Conservation (phyloP, 2,329 filamentous ascomycete genomes). For the Domatiomyces globalis region DNA sequence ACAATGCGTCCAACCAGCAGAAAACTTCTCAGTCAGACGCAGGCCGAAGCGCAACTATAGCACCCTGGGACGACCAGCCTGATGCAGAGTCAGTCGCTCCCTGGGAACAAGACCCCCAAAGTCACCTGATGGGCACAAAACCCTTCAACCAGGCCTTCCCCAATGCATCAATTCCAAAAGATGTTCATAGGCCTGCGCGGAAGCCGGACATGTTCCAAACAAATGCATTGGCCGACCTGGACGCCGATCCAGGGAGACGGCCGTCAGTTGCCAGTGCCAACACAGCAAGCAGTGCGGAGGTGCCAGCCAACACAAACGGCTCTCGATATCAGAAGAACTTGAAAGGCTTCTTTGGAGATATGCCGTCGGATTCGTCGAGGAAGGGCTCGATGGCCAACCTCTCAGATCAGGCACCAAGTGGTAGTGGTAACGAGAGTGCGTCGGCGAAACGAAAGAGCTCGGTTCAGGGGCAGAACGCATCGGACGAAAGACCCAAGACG, state of each 20-base stretch:
- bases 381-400: constrained; percentile 37
- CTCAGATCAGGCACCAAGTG: constrained; percentile 42
- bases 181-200: constrained; percentile 52
- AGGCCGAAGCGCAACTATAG: constrained; percentile 14
- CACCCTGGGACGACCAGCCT: constrained; percentile 20
- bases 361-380: constrained; percentile 44
- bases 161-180: constrained; percentile 15
- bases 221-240: constrained; percentile 45
- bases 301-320: constrained; percentile 56
- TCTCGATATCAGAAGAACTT: constrained; percentile 64
- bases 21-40: constrained; percentile 11
- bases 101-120: constrained; percentile 19
- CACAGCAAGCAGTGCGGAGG: constrained; percentile 73
- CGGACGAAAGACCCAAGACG: constrained; percentile 29
- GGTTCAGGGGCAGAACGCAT: constrained; percentile 49
- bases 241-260: constrained; percentile 54
- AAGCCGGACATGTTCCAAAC: constrained; percentile 43
- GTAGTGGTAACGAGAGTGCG: constrained; percentile 39
- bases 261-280: constrained; percentile 81
- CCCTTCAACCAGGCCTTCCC: constrained; percentile 15
- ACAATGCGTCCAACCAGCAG: constrained; percentile 15
- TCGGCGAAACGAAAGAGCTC: constrained; percentile 60
- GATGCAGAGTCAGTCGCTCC: constrained; percentile 19
- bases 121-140: constrained; percentile 12
- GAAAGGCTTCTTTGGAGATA: constrained; percentile 85